A percentile compares a stretch with the other conserved stretches of the same genome.
Conservation (phyloP, 208 protist species). For the Trypanosoma vivax region DNA sequence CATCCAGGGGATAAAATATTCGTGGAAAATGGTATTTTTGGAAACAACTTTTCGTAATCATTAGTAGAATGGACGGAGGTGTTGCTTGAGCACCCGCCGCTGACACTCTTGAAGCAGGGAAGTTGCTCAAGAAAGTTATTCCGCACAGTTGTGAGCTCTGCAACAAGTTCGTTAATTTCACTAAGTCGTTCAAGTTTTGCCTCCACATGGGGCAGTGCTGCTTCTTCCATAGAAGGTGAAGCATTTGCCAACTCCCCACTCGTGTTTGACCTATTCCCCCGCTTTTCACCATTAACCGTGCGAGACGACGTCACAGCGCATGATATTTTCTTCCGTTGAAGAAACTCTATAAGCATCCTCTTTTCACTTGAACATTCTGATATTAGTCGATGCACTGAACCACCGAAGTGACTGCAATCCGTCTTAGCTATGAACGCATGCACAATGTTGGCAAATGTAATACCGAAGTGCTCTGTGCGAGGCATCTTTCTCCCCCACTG, state of each 20-base stretch:
- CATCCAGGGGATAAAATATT: background rate
- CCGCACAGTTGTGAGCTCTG: slow-evolving; percentile 16
- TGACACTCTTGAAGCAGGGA: background rate
- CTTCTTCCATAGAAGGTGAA: background rate
- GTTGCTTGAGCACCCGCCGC: no score
- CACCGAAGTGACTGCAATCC: slow-evolving; percentile 3
- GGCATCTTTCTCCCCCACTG: background rate
- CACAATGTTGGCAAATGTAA: slow-evolving; percentile 26
- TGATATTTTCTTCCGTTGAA: slow-evolving; percentile 9
- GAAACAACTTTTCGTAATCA: background rate
- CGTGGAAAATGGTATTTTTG: slow-evolving; percentile 5
- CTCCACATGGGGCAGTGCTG: background rate
- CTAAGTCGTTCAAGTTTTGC: slow-evolving; percentile 3
- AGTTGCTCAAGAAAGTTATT: slow-evolving; percentile 16
- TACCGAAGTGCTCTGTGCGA: slow-evolving; percentile 18
- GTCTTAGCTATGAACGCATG: slow-evolving; percentile 12
- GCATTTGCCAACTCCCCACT: background rate
- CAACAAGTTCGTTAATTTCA: slow-evolving; percentile 9
- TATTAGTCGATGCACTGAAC: slow-evolving; percentile 8
- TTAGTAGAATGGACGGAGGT: background rate
- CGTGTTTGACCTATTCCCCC: background rate
- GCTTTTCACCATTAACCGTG: background rate
- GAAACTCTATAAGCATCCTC: slow-evolving; percentile 11
- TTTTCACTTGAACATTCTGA: slow-evolving; percentile 7
- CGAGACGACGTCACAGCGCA: background rate